Percentiles rank a stretch among this genome's conserved stretches.
Evolutionary conservation across 495 filamentous ascomycete species (phyloP).

Genomic region (Penicillium waksmanii): DNA sequence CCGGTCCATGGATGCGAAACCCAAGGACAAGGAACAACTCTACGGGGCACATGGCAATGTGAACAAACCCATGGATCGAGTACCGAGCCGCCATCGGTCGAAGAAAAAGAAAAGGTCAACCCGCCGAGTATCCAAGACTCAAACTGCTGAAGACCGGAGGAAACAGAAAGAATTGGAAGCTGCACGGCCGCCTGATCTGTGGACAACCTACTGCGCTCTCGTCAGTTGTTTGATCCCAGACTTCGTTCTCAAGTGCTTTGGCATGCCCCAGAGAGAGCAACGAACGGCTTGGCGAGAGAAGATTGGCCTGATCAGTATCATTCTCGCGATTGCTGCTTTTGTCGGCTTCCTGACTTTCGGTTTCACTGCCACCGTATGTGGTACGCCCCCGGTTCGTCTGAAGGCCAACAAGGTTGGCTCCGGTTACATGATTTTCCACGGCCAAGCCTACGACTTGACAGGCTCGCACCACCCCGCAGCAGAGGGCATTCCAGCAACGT

Average conservation of each 20-base stretch:
- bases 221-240: constrained; percentile 96
- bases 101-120: constrained; percentile 53
- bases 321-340: constrained; percentile 81
- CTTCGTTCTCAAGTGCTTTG: constrained; percentile 79
- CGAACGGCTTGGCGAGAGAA: constrained; percentile 98
- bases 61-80: constrained; percentile 54
- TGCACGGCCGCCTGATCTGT: constrained; percentile 80
- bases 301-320: constrained; percentile 95
- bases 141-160: constrained; percentile 60
- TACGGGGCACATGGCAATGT: constrained; percentile 44
- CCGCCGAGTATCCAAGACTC: constrained; percentile 51
- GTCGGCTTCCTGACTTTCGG: constrained; percentile 98
- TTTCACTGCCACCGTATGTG: constrained; percentile 89
- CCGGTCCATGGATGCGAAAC: constrained; percentile 57
- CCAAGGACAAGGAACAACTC: constrained; percentile 43
- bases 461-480: constrained; percentile 77
- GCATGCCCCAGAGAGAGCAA: constrained; percentile 85
- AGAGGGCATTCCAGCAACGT: constrained; percentile 66
- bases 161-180: constrained; percentile 68
- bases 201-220: constrained; percentile 93
- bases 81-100: constrained; percentile 44
- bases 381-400: constrained; percentile 64
- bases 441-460: constrained; percentile 78
- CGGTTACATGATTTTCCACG: constrained; percentile 97
- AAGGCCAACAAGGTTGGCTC: constrained; percentile 76